phyloP scores from a whole-genome alignment of 1,284 basidiomycete genomes.

The Sphagnurus paluster region DNA sequence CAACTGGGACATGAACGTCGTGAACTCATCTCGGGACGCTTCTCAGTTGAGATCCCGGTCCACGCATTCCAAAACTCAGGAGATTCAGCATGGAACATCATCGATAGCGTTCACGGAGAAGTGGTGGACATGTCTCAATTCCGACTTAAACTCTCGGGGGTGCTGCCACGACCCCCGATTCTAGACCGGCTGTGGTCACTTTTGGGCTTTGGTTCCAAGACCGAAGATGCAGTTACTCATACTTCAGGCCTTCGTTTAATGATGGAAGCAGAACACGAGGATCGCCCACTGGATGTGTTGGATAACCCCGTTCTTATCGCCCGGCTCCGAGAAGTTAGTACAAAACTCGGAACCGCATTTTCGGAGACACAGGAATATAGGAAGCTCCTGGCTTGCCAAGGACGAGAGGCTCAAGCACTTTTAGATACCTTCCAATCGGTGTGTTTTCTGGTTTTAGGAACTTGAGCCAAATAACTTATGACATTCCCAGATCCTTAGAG shows the following conservation, averaged over 20 bases:
- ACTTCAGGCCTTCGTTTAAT: too few relatives aligned
- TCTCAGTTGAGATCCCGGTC: not conserved
- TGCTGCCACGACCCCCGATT: too few relatives aligned
- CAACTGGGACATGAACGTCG: too few relatives aligned
- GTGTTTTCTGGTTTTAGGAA: not conserved
- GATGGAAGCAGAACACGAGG: too few relatives aligned
- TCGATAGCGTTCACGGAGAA: not conserved
- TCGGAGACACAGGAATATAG: conserved; percentile 5
- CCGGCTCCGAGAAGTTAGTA: conserved; percentile 1
- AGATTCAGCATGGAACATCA: conserved; percentile 2
- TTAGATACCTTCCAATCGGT: conserved; percentile 13
- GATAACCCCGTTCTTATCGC: not conserved
- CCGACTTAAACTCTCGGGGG: too few relatives aligned
- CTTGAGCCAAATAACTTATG: too few relatives aligned
- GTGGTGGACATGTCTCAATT: not conserved
- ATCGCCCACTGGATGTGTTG: too few relatives aligned
- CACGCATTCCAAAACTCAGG: not conserved
- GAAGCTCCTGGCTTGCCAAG: conserved; percentile 5
- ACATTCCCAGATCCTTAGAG: not conserved
- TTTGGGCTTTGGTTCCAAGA: too few relatives aligned
- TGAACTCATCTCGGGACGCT: too few relatives aligned
- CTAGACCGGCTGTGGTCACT: too few relatives aligned
- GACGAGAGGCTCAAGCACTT: conserved; percentile 1
- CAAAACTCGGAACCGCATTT: conserved; percentile 6
- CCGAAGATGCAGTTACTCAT: too few relatives aligned